phyloP scores from a whole-genome alignment of 192 early-diverging fungal genomes.

The Glomus cerebriforme region DNA sequence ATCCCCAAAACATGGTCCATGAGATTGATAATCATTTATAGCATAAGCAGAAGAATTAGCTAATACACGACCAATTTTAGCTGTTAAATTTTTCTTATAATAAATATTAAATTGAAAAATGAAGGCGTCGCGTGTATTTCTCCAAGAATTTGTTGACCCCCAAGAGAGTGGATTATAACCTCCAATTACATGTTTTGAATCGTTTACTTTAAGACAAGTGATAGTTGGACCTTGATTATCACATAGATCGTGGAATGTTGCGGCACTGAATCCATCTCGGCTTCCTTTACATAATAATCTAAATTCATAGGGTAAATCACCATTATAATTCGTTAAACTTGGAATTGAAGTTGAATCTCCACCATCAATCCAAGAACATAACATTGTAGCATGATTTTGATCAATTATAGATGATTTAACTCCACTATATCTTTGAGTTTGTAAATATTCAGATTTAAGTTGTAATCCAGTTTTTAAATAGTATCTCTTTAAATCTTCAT shows the following conservation, averaged over 20 bases:
- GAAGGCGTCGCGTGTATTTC: conserved; percentile 7
- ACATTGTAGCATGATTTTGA: background rate
- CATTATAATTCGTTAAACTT: background rate
- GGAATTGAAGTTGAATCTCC: background rate
- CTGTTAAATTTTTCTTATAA: background rate
- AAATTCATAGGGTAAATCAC: conserved; percentile 24
- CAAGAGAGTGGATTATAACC: conserved; percentile 28
- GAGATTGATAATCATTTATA: background rate
- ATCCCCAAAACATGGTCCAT: conserved; percentile 30
- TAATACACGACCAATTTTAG: conserved; percentile 6
- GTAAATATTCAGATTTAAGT: conserved; percentile 12
- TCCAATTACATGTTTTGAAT: conserved; percentile 26
- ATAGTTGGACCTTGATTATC: conserved; percentile 17
- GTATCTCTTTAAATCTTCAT: conserved; percentile 5
- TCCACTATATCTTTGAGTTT: background rate
- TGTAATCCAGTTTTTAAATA: conserved; percentile 11
- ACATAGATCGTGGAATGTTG: conserved; percentile 21
- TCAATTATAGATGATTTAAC: conserved; percentile 22
- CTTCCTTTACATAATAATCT: conserved; percentile 10
- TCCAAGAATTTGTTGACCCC: conserved; percentile 19
- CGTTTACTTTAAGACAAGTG: conserved; percentile 14
- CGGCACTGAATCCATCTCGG: conserved; percentile 1
- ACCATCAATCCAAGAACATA: conserved; percentile 23
- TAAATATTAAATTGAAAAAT: conserved; percentile 12
- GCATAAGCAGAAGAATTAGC: background rate